A percentile compares a stretch with the other conserved stretches of the same genome.
Conservation (phyloP, 768 basidiomycete genomes). For the Boletus tylopilopsis region DNA sequence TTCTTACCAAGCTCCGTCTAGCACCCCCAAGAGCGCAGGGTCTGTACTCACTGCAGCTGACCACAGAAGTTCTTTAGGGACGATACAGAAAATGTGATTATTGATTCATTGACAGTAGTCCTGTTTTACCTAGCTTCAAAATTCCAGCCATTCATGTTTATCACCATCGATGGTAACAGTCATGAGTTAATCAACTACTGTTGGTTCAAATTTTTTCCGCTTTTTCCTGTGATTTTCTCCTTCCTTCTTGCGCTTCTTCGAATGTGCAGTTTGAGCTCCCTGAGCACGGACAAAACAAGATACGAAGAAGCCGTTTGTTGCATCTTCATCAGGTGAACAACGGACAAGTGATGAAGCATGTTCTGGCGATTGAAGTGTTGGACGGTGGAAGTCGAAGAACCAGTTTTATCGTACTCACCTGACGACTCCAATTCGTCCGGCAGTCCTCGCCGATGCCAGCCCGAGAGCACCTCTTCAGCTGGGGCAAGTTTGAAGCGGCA, state of each 20-base stretch:
- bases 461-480: constrained; percentile 62
- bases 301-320: constrained; percentile 97
- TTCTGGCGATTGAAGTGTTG: constrained; percentile 32
- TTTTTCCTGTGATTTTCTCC: constrained; percentile 18
- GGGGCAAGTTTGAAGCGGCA: constrained; percentile 69
- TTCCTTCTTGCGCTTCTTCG: constrained; percentile 28
- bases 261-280: neutral
- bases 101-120: constrained; percentile 27
- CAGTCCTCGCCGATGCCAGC: constrained; percentile 80
- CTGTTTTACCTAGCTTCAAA: constrained; percentile 23
- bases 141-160: constrained; percentile 9
- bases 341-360: constrained; percentile 62
- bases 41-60: constrained; percentile 35
- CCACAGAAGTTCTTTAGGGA: constrained; percentile 32
- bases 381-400: neutral
- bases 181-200: constrained; percentile 8
- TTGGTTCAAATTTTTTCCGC: constrained; percentile 10
- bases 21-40: constrained; percentile 24
- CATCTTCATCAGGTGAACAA: constrained; percentile 78
- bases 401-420: constrained; percentile 34
- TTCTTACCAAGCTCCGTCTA: constrained; percentile 20
- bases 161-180: neutral
- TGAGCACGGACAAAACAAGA: constrained; percentile 66
- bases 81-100: constrained; percentile 24
- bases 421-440: constrained; percentile 55